These are phyloP conservation scores for Fusarium pininemorale DNA, from an alignment of 2,329 filamentous ascomycete species.

Conservation along the genomic window DNA sequence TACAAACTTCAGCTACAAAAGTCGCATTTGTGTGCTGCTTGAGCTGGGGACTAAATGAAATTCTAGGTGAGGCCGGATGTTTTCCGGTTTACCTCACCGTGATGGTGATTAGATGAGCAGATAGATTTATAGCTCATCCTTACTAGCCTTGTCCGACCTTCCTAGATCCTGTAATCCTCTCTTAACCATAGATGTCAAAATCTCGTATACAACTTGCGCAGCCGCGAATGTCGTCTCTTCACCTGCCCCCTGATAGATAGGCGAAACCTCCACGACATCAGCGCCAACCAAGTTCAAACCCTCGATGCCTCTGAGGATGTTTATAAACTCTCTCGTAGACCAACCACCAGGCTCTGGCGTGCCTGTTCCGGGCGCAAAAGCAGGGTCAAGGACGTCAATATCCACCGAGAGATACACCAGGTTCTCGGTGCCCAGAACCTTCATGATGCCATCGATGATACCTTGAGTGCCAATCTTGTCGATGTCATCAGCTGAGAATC, in stretches of 20 bases:
- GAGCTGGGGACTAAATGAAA: too few species aligned
- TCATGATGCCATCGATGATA: constrained; percentile 75
- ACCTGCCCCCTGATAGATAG: constrained; percentile 80
- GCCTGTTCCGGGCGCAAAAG: constrained; percentile 75
- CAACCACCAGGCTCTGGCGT: constrained; percentile 92
- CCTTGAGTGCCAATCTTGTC: constrained; percentile 81
- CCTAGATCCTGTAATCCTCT: constrained; percentile 52
- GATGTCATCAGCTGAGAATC: constrained; percentile 84
- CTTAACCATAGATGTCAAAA: constrained; percentile 79
- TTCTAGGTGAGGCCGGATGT: too few species aligned
- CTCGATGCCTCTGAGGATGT: constrained; percentile 83
- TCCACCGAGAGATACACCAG: constrained; percentile 84
- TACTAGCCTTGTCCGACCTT: constrained; percentile 40
- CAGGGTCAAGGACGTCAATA: constrained; percentile 86
- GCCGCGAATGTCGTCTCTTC: constrained; percentile 86
- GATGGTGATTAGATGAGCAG: too few species aligned
- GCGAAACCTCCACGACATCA: constrained; percentile 86
- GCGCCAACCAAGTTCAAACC: constrained; percentile 85
- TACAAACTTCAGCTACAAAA: too few species aligned
- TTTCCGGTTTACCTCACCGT: too few species aligned
- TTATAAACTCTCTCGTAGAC: constrained; percentile 88
- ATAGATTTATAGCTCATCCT: constrained; percentile 44
- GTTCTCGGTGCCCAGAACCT: constrained; percentile 76
- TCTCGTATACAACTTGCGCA: constrained; percentile 85
- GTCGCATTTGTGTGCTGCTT: too few species aligned